These are phyloP conservation scores for Candida schatavii DNA, from an alignment of 805 yeast genomes.

Conservation along the genomic window DNA sequence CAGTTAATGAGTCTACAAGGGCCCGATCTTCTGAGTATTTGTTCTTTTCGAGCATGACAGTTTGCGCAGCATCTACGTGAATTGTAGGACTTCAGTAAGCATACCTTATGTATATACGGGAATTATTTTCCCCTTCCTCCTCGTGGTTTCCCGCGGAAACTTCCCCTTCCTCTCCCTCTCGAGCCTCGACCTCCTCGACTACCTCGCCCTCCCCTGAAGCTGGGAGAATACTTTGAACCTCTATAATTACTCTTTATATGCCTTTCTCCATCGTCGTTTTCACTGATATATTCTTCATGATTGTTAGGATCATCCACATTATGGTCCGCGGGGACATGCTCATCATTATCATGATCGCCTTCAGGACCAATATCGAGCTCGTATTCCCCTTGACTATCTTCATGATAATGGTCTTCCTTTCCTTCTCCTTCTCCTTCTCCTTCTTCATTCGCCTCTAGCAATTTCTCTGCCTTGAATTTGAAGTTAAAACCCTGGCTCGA, in stretches of 20 bases:
- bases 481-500: constrained; percentile 64
- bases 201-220: constrained; percentile 6
- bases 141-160: constrained; percentile 8
- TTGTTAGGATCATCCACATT: background rate
- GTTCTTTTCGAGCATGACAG: too few species aligned
- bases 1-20: too few species aligned
- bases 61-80: too few species aligned
- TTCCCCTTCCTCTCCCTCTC: constrained; percentile 10
- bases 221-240: constrained; percentile 8
- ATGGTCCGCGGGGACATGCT: background rate
- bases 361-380: constrained; percentile 1
- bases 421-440: constrained; percentile 6
- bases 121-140: background rate
- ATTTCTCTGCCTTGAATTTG: constrained; percentile 35
- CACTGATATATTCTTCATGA: constrained; percentile 9
- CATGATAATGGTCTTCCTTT: constrained; percentile 3
- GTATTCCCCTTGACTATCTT: too few species aligned
- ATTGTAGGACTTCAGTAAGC: too few species aligned
- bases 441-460: background rate
- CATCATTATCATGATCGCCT: background rate
- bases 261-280: constrained; percentile 6
- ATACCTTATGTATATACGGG: too few species aligned
- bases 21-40: too few species aligned
- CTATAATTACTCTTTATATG: too few species aligned
- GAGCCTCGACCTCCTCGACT: constrained; percentile 16